A percentile compares a stretch with the other conserved stretches of the same genome.
Conservation (phyloP, 2,329 filamentous ascomycete genomes). For the Pseudofabraea citricarpa region DNA sequence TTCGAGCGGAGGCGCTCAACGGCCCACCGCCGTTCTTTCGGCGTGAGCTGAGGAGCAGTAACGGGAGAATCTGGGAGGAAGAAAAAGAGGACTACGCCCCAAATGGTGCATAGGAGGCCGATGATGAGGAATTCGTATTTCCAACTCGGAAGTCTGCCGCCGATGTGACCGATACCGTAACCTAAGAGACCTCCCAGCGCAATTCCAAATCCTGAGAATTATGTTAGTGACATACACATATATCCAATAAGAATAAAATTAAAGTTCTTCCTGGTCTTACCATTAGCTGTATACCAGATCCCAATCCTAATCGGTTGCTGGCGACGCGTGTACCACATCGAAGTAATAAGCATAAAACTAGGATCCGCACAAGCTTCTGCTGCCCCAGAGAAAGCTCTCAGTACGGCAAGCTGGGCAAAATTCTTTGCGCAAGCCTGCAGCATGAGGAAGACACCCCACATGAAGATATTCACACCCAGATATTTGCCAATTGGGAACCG, state of each 20-base stretch:
- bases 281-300: constrained; percentile 53
- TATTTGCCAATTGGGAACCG: constrained; percentile 48
- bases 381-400: constrained; percentile 48
- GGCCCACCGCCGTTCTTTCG: constrained; percentile 23
- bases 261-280: no score
- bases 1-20: constrained; percentile 14
- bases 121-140: constrained; percentile 64
- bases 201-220: constrained; percentile 53
- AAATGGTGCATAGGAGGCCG: constrained; percentile 20
- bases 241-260: no score
- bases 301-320: constrained; percentile 59
- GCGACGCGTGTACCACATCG: constrained; percentile 56
- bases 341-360: constrained; percentile 61
- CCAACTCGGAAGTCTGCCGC: constrained; percentile 53
- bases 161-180: constrained; percentile 56
- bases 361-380: constrained; percentile 47
- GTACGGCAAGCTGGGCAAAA: constrained; percentile 44
- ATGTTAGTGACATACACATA: no score
- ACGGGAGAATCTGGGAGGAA: constrained; percentile 48
- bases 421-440: constrained; percentile 44
- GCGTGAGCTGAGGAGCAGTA: constrained; percentile 40
- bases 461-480: constrained; percentile 46
- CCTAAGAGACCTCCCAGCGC: constrained; percentile 54
- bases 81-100: constrained; percentile 36
- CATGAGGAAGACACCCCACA: constrained; percentile 45